Conservation (phyloP, 1,139 yeast genomes). For the Hansenula sp. region DNA sequence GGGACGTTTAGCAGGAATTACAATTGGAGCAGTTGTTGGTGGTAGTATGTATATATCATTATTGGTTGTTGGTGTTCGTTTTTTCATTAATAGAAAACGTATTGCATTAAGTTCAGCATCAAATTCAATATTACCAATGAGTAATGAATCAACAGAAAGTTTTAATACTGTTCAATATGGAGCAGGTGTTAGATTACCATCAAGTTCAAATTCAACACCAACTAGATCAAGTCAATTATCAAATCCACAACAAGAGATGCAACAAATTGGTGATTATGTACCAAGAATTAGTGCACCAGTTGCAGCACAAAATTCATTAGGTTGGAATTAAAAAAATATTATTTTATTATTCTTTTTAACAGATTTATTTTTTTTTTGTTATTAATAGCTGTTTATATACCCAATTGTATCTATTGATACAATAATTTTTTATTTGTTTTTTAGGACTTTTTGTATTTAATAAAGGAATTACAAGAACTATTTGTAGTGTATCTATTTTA, state of each 20-base stretch:
- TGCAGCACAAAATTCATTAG: constrained; percentile 43
- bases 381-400: background rate
- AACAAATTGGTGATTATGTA: constrained; percentile 21
- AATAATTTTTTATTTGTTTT: background rate
- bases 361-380: background rate
- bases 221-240: background rate
- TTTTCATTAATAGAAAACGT: constrained; percentile 31
- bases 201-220: constrained; percentile 1
- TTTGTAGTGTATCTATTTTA: too few relatives aligned
- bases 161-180: constrained; percentile 20
- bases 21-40: constrained; percentile 65
- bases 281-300: constrained; percentile 43
- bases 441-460: background rate
- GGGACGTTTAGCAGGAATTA: constrained; percentile 17
- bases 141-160: constrained; percentile 26
- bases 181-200: constrained; percentile 18
- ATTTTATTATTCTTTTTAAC: background rate
- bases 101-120: constrained; percentile 15
- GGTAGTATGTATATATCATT: constrained; percentile 52
- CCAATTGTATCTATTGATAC: constrained; percentile 13
- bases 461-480: background rate
- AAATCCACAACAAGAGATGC: constrained; percentile 13
- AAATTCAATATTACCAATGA: constrained; percentile 17
- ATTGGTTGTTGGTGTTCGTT: constrained; percentile 36
- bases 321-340: constrained; percentile 31